Percentiles rank a stretch among this genome's conserved stretches.
phyloP scores from a whole-genome alignment of 345 rosid genomes.

The Diplotaxis tenuifolia region DNA sequence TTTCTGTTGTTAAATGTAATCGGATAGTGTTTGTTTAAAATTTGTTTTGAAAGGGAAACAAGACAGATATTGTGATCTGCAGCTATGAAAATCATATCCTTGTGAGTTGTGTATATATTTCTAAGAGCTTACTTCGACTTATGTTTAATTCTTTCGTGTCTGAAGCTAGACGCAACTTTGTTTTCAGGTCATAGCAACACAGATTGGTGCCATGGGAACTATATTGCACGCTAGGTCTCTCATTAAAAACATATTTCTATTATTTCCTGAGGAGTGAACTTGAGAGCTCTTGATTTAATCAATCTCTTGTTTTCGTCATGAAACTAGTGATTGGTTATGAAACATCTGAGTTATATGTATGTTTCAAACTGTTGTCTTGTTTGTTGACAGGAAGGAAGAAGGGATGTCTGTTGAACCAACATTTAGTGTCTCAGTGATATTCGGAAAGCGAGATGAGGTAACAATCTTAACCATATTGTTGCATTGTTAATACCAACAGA shows the following conservation, averaged over 20 bases:
- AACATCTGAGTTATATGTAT: background rate
- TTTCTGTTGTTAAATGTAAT: too few species aligned
- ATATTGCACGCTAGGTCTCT: constrained; percentile 67
- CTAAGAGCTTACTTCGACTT: background rate
- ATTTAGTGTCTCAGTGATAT: constrained; percentile 73
- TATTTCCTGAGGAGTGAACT: background rate
- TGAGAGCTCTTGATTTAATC: background rate
- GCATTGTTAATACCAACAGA: background rate
- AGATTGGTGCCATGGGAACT: constrained; percentile 89
- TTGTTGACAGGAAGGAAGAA: constrained; percentile 71
- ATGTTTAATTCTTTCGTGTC: background rate
- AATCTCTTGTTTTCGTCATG: background rate
- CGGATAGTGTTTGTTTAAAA: background rate
- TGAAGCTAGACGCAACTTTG: constrained; percentile 18
- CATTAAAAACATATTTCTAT: background rate
- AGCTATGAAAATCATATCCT: constrained; percentile 73
- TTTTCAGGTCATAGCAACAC: constrained; percentile 80
- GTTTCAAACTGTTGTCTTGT: background rate
- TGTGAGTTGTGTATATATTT: constrained; percentile 51
- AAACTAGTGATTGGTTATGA: background rate
- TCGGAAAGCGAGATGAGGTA: constrained; percentile 95
- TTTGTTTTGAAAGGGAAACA: constrained; percentile 55
- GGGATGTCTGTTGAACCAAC: constrained; percentile 75
- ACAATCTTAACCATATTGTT: background rate
- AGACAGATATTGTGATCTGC: constrained; percentile 73